A percentile compares a stretch with the other conserved stretches of the same genome.
Evolutionary conservation across 805 yeast genomes (phyloP).

Genomic region (Dipodascus geniculatus): DNA sequence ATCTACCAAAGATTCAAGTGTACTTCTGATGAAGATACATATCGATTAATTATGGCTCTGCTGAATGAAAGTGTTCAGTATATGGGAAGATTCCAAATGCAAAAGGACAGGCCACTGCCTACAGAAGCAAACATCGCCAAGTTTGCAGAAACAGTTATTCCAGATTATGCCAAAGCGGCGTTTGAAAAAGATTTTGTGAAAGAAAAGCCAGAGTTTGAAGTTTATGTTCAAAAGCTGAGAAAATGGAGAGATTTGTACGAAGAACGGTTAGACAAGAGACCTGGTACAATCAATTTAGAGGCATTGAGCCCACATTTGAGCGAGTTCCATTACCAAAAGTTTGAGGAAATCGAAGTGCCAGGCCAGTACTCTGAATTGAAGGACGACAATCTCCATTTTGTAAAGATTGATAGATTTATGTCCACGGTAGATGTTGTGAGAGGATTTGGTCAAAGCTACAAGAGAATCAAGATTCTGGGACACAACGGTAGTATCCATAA

Average conservation of each 20-base stretch:
- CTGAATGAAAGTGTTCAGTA: conserved; percentile 89
- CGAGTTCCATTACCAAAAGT: conserved; percentile 96
- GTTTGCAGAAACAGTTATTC: conserved; percentile 87
- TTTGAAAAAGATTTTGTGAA: conserved; percentile 85
- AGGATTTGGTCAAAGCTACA: conserved; percentile 82
- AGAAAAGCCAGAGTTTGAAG: conserved; percentile 78
- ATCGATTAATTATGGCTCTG: conserved; percentile 82
- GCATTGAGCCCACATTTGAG: conserved; percentile 88
- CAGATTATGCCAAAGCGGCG: conserved; percentile 77
- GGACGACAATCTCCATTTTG: conserved; percentile 81
- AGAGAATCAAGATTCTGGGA: conserved; percentile 80
- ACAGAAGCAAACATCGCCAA: conserved; percentile 81
- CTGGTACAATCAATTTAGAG: conserved; percentile 71
- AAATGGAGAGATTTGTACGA: conserved; percentile 91
- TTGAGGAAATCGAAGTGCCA: conserved; percentile 94
- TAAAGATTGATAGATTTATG: conserved; percentile 85
- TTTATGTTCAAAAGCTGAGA: conserved; percentile 70
- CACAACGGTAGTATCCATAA: conserved; percentile 86
- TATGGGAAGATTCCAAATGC: conserved; percentile 73
- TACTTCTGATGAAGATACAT: conserved; percentile 91
- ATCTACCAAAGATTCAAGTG: conserved; percentile 88
- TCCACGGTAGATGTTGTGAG: conserved; percentile 82
- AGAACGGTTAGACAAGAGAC: conserved; percentile 79
- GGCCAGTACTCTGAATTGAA: conserved; percentile 85
- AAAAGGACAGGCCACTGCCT: conserved; percentile 78